A percentile compares a stretch with the other conserved stretches of the same genome.
Conservation (phyloP, 495 filamentous ascomycete genomes). For the Penicillium herquei region DNA sequence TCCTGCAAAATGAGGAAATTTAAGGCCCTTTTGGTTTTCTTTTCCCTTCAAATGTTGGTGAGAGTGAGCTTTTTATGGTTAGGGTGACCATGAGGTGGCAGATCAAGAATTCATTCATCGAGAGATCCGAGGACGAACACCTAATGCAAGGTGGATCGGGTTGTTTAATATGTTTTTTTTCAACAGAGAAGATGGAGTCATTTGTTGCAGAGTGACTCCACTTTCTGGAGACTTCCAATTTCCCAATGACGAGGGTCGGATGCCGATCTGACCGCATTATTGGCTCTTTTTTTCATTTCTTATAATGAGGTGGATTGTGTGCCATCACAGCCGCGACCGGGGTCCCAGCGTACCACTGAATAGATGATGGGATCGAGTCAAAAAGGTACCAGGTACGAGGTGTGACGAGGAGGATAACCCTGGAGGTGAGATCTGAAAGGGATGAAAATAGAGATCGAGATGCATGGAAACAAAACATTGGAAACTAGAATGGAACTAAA, state of each 20-base stretch:
- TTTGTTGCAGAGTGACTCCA: neutral
- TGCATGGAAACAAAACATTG: no score
- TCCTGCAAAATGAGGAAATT: no score
- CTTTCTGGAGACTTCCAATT: neutral
- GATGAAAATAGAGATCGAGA: no score
- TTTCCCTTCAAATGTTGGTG: neutral
- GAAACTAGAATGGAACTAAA: neutral
- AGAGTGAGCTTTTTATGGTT: neutral
- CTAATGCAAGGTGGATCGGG: neutral
- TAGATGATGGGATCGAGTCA: no score
- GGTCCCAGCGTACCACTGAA: neutral
- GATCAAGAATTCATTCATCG: neutral
- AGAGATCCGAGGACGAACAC: slow-evolving; percentile 1
- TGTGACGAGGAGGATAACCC: neutral
- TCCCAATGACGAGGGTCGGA: neutral
- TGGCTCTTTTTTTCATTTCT: neutral
- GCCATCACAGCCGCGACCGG: neutral
- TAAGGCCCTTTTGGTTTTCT: neutral
- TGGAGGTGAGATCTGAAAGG: no score
- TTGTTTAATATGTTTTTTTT: neutral
- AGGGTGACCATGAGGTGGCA: neutral
- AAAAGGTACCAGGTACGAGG: slow-evolving; percentile 20
- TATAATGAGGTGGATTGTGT: neutral
- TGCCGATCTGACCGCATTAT: neutral
- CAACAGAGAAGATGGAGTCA: neutral